Conservation (phyloP, 148 eudicot species). For the Camellia sinensis region DNA sequence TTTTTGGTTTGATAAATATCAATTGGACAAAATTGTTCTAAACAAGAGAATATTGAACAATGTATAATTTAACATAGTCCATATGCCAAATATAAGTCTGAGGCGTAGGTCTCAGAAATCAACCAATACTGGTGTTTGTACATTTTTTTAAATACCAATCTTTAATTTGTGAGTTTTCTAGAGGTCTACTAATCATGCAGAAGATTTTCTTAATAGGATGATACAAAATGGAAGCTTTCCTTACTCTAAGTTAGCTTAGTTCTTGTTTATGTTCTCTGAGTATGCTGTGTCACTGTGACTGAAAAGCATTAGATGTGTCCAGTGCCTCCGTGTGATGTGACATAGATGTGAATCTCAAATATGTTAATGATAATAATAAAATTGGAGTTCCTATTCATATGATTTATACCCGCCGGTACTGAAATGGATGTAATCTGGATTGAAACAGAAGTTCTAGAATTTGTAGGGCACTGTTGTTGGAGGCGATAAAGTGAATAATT, state of each 20-base stretch:
- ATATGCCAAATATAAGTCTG: not conserved
- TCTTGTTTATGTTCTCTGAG: not conserved
- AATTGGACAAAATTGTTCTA: not conserved
- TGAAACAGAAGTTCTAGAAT: constrained; percentile 47
- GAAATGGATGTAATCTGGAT: constrained; percentile 30
- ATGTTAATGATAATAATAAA: not conserved
- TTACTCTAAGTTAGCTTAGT: not conserved
- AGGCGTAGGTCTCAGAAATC: not conserved
- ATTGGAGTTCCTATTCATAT: not conserved
- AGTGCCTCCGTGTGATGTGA: not conserved
- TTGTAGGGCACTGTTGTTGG: constrained; percentile 52
- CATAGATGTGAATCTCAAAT: not conserved
- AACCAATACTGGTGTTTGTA: not conserved
- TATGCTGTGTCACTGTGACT: not conserved
- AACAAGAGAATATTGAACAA: not conserved
- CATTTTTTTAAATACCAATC: not conserved
- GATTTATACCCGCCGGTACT: constrained; percentile 39
- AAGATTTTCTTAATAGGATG: too few species aligned
- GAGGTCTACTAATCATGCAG: too few species aligned
- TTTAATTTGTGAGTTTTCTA: not conserved
- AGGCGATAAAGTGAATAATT: constrained; percentile 57
- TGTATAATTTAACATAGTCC: not conserved
- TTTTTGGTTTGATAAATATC: too few species aligned
- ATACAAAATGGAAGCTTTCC: not conserved
- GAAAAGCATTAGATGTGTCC: not conserved